phyloP scores from a whole-genome alignment of 305 asterid genomes.

The Rubia tinctorum region DNA sequence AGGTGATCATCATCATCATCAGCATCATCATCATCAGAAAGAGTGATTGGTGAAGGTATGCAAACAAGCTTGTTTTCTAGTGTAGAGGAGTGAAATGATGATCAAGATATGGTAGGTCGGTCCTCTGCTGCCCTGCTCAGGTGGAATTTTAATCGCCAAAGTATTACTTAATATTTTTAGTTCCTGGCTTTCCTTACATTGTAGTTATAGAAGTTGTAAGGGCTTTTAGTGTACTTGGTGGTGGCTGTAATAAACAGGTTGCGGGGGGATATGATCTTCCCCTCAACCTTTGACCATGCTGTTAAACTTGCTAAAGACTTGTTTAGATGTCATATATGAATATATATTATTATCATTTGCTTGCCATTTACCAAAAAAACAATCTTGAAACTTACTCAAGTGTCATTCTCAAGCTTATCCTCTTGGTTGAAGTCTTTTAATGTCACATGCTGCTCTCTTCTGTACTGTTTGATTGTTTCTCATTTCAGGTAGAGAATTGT shows the following conservation, averaged over 20 bases:
- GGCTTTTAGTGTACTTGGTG: conserved; percentile 4
- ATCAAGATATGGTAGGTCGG: conserved; percentile 2
- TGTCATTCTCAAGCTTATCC: not conserved
- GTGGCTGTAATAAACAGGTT: conserved; percentile 36
- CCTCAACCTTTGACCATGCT: conserved; percentile 24
- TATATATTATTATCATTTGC: conserved; percentile 10
- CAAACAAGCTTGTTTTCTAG: conserved; percentile 2
- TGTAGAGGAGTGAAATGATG: not conserved
- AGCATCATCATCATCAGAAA: no score
- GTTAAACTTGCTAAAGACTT: conserved; percentile 22
- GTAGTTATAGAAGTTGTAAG: conserved; percentile 28
- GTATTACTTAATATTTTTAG: conserved; percentile 15
- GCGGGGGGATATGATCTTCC: conserved; percentile 21
- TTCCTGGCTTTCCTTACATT: conserved; percentile 25
- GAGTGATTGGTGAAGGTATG: conserved; percentile 1
- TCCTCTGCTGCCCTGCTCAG: conserved; percentile 15
- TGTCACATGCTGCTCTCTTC: not conserved
- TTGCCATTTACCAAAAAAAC: conserved; percentile 6
- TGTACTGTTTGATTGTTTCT: not conserved
- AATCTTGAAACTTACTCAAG: not conserved
- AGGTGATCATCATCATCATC: not conserved
- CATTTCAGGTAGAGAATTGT: no score
- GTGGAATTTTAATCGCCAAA: conserved; percentile 21
- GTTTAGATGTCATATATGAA: conserved; percentile 27
- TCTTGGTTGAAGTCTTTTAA: not conserved